phyloP scores from a whole-genome alignment of 139 green algal genomes.

The Chlorella vulgaris region DNA sequence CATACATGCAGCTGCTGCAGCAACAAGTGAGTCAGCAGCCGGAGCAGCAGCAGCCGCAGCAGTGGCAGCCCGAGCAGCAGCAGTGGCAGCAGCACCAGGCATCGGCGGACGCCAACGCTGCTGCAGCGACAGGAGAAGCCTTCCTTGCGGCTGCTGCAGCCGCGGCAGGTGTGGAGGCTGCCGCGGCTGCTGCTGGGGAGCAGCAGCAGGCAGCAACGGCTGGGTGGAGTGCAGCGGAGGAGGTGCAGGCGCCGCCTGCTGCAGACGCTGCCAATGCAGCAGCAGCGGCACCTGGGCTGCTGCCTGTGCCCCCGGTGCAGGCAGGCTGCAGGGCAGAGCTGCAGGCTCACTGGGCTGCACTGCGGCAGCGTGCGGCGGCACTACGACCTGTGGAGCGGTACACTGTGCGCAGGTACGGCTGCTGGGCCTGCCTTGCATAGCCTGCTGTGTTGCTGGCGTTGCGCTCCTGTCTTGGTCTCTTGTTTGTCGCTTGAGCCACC shows the following conservation, averaged over 20 bases:
- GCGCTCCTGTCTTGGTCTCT: too few relatives aligned
- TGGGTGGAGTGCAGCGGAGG: too few relatives aligned
- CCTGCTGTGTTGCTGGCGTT: neutral
- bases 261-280: too few relatives aligned
- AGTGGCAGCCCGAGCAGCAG: neutral
- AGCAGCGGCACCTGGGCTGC: neutral
- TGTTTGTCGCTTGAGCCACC: too few relatives aligned
- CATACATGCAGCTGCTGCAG: neutral
- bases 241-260: neutral
- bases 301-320: neutral
- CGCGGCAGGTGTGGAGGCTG: too few relatives aligned
- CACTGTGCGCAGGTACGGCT: neutral
- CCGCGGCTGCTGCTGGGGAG: too few relatives aligned
- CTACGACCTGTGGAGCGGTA: constrained; percentile 57
- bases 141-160: too few relatives aligned
- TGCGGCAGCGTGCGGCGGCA: constrained; percentile 31
- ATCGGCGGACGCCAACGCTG: too few relatives aligned
- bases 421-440: neutral
- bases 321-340: constrained; percentile 8
- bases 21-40: neutral
- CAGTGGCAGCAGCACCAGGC: neutral
- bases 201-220: too few relatives aligned
- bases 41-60: too few relatives aligned
- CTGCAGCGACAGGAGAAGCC: too few relatives aligned
- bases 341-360: constrained; percentile 36